phyloP scores from a whole-genome alignment of 140 eudicot species.

The Bidens hawaiensis region DNA sequence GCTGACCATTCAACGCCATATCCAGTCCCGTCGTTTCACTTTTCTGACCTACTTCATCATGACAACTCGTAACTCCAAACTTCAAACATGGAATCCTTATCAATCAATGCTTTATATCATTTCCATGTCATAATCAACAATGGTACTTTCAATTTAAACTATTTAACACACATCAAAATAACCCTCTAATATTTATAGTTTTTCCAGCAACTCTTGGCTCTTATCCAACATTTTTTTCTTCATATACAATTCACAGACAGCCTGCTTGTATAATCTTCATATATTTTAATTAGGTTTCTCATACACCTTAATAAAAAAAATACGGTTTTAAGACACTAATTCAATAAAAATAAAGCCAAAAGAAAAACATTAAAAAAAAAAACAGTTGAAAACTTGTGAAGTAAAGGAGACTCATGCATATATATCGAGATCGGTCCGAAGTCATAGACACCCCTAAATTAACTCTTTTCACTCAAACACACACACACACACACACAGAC shows the following conservation, averaged over 20 bases:
- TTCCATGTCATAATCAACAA: background rate
- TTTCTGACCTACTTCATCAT: background rate
- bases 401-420: background rate
- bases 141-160: background rate
- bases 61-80: background rate
- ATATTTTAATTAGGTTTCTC: too few species aligned
- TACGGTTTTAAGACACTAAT: background rate
- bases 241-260: too few species aligned
- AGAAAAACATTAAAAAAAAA: background rate
- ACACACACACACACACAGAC: background rate
- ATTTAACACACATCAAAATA: background rate
- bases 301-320: too few species aligned
- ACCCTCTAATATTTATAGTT: background rate
- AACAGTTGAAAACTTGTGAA: background rate
- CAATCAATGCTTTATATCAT: background rate
- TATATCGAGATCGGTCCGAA: conserved; percentile 5
- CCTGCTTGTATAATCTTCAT: too few species aligned
- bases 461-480: background rate
- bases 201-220: background rate
- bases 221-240: too few species aligned
- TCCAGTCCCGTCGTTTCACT: background rate
- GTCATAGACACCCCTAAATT: background rate
- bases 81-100: too few species aligned
- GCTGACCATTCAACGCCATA: background rate
- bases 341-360: background rate